These are phyloP conservation scores for Zalerion maritima DNA, from an alignment of 495 filamentous ascomycete genomes.

Conservation along the genomic window DNA sequence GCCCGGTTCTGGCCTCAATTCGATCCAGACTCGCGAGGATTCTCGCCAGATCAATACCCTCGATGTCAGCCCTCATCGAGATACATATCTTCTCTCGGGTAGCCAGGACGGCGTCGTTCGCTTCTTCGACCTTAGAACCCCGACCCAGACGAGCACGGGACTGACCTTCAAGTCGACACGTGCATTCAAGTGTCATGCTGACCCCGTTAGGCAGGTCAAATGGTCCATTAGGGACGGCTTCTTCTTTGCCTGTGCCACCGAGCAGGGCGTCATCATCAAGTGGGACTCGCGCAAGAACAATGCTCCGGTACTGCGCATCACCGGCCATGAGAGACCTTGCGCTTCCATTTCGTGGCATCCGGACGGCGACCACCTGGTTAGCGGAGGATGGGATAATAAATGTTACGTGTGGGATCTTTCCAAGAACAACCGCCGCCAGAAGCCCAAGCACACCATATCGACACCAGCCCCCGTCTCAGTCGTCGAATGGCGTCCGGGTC, in stretches of 20 bases:
- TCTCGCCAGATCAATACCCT: conserved; percentile 82
- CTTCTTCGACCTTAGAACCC: conserved; percentile 34
- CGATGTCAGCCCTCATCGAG: conserved; percentile 73
- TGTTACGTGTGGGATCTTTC: conserved; percentile 91
- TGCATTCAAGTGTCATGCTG: conserved; percentile 40
- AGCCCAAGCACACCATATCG: conserved; percentile 47
- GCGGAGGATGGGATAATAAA: conserved; percentile 66
- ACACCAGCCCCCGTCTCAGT: conserved; percentile 51
- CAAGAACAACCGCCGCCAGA: conserved; percentile 63
- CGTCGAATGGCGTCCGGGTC: conserved; percentile 76
- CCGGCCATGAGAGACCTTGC: conserved; percentile 70
- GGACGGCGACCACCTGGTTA: conserved; percentile 79
- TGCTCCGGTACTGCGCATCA: conserved; percentile 49
- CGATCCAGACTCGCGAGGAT: conserved; percentile 61
- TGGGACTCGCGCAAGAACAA: conserved; percentile 36
- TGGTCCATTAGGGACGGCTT: conserved; percentile 79
- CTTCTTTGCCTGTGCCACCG: conserved; percentile 80
- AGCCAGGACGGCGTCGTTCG: conserved; percentile 87
- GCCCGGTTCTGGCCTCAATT: conserved; percentile 45
- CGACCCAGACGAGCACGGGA: conserved; percentile 22
- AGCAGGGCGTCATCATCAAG: conserved; percentile 57
- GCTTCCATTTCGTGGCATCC: conserved; percentile 89
- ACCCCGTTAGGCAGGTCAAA: conserved; percentile 72
- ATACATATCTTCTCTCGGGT: conserved; percentile 66
- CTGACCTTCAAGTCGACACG: conserved; percentile 27